phyloP scores from a whole-genome alignment of 108 stramenopile genomes.

The Cyclotella atomus region DNA sequence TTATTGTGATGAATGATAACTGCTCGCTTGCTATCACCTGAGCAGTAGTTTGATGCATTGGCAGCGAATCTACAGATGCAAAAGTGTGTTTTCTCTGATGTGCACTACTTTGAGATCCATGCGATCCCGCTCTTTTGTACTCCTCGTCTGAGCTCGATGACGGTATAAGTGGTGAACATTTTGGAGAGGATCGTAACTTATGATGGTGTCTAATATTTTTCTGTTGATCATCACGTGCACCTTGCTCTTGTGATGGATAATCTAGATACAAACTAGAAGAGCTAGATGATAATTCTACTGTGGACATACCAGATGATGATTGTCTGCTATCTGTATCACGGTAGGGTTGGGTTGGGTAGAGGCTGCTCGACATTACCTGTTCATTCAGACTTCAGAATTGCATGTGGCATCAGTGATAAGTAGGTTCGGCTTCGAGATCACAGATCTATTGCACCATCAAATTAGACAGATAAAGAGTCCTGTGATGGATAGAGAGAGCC shows the following conservation, averaged over 20 bases:
- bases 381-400: too few species aligned
- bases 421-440: too few species aligned
- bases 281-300: neutral
- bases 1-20: neutral
- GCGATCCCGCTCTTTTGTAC: neutral
- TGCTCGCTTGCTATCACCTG: neutral
- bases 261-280: neutral
- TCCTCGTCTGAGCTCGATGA: too few species aligned
- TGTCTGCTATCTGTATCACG: neutral
- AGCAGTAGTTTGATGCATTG: too few species aligned
- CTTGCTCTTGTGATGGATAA: neutral
- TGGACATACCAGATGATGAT: neutral
- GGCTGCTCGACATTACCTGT: too few species aligned
- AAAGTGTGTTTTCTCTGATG: too few species aligned
- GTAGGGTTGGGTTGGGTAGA: neutral
- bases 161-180: neutral
- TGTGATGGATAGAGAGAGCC: too few species aligned
- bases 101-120: conserved; percentile 2
- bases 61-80: too few species aligned
- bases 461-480: too few species aligned
- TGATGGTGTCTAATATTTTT: neutral
- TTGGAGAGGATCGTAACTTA: neutral
- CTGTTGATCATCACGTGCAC: neutral
- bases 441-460: too few species aligned
- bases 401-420: too few species aligned